phyloP scores from a whole-genome alignment of 1,284 basidiomycete genomes.

The Ganoderma sinense region DNA sequence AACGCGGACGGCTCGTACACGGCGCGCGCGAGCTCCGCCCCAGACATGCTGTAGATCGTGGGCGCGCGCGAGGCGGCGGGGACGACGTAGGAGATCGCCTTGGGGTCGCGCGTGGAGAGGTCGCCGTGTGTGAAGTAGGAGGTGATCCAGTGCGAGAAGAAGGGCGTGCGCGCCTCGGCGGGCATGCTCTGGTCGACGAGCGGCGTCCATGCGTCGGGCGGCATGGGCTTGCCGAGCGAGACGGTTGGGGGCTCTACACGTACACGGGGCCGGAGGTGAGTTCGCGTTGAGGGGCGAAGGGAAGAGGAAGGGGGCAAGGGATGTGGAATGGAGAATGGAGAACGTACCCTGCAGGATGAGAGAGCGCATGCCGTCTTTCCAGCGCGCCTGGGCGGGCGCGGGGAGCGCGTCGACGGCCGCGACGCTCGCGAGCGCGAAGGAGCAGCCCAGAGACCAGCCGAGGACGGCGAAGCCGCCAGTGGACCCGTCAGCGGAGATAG shows the following conservation, averaged over 20 bases:
- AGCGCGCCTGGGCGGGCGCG: conserved; percentile 25
- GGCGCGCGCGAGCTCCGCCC: conserved; percentile 17
- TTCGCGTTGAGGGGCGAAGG: no score
- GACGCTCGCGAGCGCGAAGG: conserved; percentile 36
- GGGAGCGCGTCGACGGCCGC: conserved; percentile 37
- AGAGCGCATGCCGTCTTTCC: conserved; percentile 35
- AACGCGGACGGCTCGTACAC: not conserved
- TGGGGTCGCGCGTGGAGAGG: conserved; percentile 37
- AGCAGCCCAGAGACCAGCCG: conserved; percentile 48
- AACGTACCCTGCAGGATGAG: conserved; percentile 42
- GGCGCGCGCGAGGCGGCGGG: conserved; percentile 29
- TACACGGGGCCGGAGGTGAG: conserved; percentile 13
- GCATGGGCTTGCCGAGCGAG: conserved; percentile 33
- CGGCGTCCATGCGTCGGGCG: conserved; percentile 32
- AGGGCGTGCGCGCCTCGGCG: conserved; percentile 20
- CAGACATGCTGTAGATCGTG: conserved; percentile 32
- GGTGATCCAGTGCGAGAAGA: conserved; percentile 41
- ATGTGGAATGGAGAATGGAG: not conserved
- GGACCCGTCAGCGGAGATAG: conserved; percentile 35
- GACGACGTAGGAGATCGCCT: conserved; percentile 28
- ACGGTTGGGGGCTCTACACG: conserved; percentile 37
- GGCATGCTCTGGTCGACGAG: conserved; percentile 32
- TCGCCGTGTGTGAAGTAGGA: conserved; percentile 46
- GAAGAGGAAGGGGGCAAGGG: not conserved
- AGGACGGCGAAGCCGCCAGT: conserved; percentile 44